phyloP scores from a whole-genome alignment of 1,284 basidiomycete genomes.

The Apiotrichum porosum region DNA sequence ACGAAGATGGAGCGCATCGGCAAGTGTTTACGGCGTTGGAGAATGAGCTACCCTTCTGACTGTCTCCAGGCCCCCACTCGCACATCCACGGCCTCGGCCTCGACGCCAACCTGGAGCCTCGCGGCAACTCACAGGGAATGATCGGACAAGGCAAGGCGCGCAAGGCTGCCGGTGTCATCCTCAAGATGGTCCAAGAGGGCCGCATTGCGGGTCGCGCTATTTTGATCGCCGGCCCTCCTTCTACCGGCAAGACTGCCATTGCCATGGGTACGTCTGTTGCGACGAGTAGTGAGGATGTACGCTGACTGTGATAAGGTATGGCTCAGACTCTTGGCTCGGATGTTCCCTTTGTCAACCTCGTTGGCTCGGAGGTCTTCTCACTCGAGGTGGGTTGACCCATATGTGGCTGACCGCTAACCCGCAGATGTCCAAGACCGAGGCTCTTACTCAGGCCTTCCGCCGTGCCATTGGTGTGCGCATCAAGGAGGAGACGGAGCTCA shows the following conservation, averaged over 20 bases:
- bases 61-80: conserved; percentile 76
- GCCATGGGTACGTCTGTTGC: conserved; percentile 81
- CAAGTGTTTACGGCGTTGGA: conserved; percentile 46
- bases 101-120: conserved; percentile 82
- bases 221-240: conserved; percentile 92
- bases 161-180: conserved; percentile 93
- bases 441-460: conserved; percentile 91
- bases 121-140: conserved; percentile 81
- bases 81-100: conserved; percentile 92
- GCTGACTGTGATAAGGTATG: conserved; percentile 67
- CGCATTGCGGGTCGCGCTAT: conserved; percentile 92
- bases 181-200: conserved; percentile 96
- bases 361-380: conserved; percentile 95
- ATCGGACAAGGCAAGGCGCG: conserved; percentile 92
- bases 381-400: conserved; percentile 55
- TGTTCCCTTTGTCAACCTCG: conserved; percentile 96
- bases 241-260: conserved; percentile 95
- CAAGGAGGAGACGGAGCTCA: conserved; percentile 94
- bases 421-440: conserved; percentile 95
- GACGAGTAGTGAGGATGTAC: not conserved
- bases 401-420: not conserved
- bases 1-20: conserved; percentile 97
- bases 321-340: conserved; percentile 88
- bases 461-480: conserved; percentile 94
- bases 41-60: no score